Conservation (phyloP, 768 basidiomycete species). For the Lactifluus rugatus region DNA sequence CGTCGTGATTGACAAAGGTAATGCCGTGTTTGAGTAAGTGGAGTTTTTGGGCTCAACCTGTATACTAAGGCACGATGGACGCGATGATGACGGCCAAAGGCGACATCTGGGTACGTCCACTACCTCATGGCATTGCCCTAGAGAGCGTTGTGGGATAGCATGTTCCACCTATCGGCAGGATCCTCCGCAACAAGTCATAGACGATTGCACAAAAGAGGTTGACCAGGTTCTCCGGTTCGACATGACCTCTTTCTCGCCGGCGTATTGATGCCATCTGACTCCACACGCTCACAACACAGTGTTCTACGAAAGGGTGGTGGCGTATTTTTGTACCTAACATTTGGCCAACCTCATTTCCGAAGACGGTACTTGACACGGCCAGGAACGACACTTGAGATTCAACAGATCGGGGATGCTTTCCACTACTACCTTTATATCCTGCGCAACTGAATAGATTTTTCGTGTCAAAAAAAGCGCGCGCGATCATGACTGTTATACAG, state of each 20-base stretch:
- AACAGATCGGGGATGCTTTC: conserved; percentile 66
- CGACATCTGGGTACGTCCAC: conserved; percentile 58
- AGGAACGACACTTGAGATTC: conserved; percentile 53
- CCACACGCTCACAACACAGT: conserved; percentile 28
- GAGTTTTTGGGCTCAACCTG: background rate
- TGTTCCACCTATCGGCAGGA: conserved; percentile 37
- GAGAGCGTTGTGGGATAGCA: background rate
- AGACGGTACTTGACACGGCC: conserved; percentile 50
- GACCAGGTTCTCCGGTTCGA: conserved; percentile 61
- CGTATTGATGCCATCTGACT: background rate
- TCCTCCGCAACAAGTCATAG: conserved; percentile 60
- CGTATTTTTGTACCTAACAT: conserved; percentile 70
- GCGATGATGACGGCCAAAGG: conserved; percentile 80
- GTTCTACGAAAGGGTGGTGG: conserved; percentile 53
- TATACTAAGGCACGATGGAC: conserved; percentile 62
- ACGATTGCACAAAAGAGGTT: conserved; percentile 67
- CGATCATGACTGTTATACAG: background rate
- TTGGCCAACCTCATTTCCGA: conserved; percentile 86
- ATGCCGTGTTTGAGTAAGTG: background rate
- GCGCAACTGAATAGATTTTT: conserved; percentile 27
- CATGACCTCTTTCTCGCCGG: background rate
- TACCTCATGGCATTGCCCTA: background rate
- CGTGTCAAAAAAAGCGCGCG: background rate
- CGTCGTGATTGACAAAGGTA: conserved; percentile 77
- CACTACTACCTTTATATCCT: conserved; percentile 77